Percentiles rank a stretch among this genome's conserved stretches.
Evolutionary conservation across 129 eudicot species (phyloP).

Genomic region (Flaveria linearis): DNA sequence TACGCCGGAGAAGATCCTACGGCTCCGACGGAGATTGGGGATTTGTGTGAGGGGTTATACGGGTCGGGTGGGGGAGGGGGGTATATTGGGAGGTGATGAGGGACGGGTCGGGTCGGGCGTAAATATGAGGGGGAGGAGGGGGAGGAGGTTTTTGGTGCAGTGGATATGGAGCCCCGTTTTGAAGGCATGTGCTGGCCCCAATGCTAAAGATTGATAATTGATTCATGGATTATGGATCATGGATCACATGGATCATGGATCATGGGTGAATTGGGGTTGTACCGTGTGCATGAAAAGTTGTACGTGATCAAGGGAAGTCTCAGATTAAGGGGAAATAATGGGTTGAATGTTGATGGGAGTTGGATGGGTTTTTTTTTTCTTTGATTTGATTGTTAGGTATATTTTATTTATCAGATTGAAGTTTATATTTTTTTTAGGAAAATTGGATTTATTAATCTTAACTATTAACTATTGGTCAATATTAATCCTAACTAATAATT

Average conservation of each 20-base stretch:
- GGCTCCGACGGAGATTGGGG: constrained; percentile 78
- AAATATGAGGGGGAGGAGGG: constrained; percentile 56
- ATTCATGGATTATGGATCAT: neutral
- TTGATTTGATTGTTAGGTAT: no score
- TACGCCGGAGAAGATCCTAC: constrained; percentile 77
- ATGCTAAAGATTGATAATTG: constrained; percentile 52
- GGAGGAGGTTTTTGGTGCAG: constrained; percentile 72
- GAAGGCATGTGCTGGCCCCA: constrained; percentile 79
- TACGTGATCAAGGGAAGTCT: neutral
- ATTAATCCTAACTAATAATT: no score
- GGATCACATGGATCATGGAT: no score
- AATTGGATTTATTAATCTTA: no score
- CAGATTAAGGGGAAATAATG: neutral
- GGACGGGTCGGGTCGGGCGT: constrained; percentile 60
- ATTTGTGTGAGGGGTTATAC: constrained; percentile 71
- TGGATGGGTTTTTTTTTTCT: no score
- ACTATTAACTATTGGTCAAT: no score
- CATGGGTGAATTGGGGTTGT: neutral
- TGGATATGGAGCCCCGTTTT: constrained; percentile 81
- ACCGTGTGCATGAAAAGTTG: constrained; percentile 7
- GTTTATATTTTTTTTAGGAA: no score
- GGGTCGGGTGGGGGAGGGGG: constrained; percentile 91
- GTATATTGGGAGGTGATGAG: constrained; percentile 75
- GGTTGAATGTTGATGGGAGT: no score
- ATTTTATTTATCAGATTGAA: no score